Evolutionary conservation across 176 grass and related monocot genomes (phyloP).

Genomic region (Themeda triandra): DNA sequence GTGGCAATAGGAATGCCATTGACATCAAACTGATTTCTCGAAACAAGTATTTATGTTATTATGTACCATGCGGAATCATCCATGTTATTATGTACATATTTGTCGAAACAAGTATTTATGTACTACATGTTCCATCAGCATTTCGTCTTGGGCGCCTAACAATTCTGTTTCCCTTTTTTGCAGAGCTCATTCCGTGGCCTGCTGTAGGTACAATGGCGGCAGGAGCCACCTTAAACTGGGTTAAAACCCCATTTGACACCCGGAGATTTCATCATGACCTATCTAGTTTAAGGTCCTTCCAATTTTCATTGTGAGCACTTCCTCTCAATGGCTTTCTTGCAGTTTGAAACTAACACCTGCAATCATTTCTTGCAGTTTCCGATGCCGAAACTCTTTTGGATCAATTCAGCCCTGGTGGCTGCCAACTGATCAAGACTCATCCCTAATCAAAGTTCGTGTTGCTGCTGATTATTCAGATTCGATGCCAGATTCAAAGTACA

Average conservation of each 20-base stretch:
- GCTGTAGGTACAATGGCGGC: conserved; percentile 42
- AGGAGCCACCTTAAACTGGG: conserved; percentile 55
- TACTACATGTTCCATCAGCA: not conserved
- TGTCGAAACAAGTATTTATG: not conserved
- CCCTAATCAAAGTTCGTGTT: conserved; percentile 64
- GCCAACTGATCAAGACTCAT: conserved; percentile 40
- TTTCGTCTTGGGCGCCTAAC: not conserved
- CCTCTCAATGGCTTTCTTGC: not conserved
- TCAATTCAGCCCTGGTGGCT: conserved; percentile 49
- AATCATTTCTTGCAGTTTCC: conserved; percentile 35
- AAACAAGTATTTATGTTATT: not conserved
- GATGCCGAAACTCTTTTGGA: conserved; percentile 68
- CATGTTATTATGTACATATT: not conserved
- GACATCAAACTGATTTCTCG: not conserved
- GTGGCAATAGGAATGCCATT: not conserved
- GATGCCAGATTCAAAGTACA: conserved; percentile 72
- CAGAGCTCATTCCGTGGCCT: conserved; percentile 11
- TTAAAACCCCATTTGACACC: conserved; percentile 56
- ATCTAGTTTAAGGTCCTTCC: conserved; percentile 63
- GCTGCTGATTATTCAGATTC: conserved; percentile 96
- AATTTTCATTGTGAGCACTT: not conserved
- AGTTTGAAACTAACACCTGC: conserved; percentile 7
- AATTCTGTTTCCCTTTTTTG: not conserved
- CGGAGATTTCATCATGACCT: conserved; percentile 45
- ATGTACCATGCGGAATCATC: not conserved